Conservation (phyloP, 441 rosid genomes). For the Populus hybrid region DNA sequence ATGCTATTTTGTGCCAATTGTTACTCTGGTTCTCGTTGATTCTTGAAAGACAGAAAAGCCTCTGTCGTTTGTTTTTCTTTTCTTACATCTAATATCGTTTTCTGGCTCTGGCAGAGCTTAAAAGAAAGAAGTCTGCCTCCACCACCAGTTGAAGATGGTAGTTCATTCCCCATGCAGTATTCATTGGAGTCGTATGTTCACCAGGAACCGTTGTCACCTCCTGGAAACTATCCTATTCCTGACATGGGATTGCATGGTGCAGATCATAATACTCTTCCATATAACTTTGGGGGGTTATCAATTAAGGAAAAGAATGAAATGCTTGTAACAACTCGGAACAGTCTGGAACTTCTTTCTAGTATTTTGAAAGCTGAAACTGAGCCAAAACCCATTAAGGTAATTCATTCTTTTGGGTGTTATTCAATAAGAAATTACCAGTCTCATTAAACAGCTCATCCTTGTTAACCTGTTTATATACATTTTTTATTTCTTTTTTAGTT, state of each 20-base stretch:
- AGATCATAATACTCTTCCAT: slow-evolving; percentile 27
- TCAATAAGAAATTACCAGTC: not conserved
- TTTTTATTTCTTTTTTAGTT: not conserved
- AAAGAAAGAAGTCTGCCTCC: slow-evolving; percentile 34
- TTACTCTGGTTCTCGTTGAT: not conserved
- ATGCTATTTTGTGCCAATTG: not conserved
- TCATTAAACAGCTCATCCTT: not conserved
- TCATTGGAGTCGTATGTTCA: slow-evolving; percentile 53
- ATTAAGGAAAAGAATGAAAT: slow-evolving; percentile 59
- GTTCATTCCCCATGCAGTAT: slow-evolving; percentile 26
- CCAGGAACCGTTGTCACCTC: slow-evolving; percentile 50
- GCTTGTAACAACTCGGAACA: slow-evolving; percentile 62
- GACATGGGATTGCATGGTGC: slow-evolving; percentile 29
- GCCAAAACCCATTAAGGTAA: slow-evolving; percentile 57
- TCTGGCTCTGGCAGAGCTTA: slow-evolving; percentile 39
- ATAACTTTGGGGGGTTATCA: slow-evolving; percentile 41
- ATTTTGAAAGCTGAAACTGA: slow-evolving; percentile 50
- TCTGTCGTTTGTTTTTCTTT: not conserved
- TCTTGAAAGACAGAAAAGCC: slow-evolving; percentile 1
- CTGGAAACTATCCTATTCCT: slow-evolving; percentile 53
- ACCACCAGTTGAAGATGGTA: slow-evolving; percentile 30
- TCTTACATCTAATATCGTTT: not conserved
- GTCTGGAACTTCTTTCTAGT: too few relatives aligned
- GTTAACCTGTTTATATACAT: not conserved
- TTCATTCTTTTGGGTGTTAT: not conserved